Evolutionary conservation across 2,329 filamentous ascomycete species (phyloP), one percentile per base, ranked within the genome.

Genomic region (Zymoseptoria crescenta): DNA sequence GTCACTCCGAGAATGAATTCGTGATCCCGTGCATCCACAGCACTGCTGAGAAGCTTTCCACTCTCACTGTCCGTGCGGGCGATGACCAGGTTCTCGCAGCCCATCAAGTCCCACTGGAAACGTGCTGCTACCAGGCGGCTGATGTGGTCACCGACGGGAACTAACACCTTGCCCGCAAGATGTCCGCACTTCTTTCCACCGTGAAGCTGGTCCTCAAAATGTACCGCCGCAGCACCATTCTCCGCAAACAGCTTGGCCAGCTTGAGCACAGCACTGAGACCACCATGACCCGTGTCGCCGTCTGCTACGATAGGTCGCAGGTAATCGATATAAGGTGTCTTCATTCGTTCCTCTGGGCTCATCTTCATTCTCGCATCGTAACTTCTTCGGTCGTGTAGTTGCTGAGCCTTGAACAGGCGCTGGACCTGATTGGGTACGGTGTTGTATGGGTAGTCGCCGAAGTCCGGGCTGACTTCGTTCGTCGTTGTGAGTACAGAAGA

Each of bases 41-140:
- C 90, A 61, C 88, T 96, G 59, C 88, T 95, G 57, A 99, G 81
- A 21, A 99, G 82, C 73, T 87, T 92, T 52, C 93, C 94, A 62
- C 90, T 96, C 75, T 97, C 94, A 0, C 91, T 95, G 74, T 99
- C 94, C 1, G 94, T 97, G 59, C 94, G 87, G 2, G 94, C 94
- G 71, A 99, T 94, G 49, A 97, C 85, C 3, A 97, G 81, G 73
- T 96, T 97, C 77, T 99, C 94, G 56, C 85, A 87, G 52, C 93
- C 94, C 93, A 99, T 97, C 67, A 96, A 81, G 70, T 99, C 94
- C 93, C 93, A 99, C 72, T 99, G 94, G 78, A 96, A 96, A 60
- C 94, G 87, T 2, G 93, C 87, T 1, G 94, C 92, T 20, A 91
- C 87, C 4, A 99, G 84, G 28, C 94, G 87, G 77, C 96, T 96